Evolutionary conservation across 768 basidiomycete species (phyloP), one percentile per base, ranked within the genome.

Genomic region (Amanita fuliginea): DNA sequence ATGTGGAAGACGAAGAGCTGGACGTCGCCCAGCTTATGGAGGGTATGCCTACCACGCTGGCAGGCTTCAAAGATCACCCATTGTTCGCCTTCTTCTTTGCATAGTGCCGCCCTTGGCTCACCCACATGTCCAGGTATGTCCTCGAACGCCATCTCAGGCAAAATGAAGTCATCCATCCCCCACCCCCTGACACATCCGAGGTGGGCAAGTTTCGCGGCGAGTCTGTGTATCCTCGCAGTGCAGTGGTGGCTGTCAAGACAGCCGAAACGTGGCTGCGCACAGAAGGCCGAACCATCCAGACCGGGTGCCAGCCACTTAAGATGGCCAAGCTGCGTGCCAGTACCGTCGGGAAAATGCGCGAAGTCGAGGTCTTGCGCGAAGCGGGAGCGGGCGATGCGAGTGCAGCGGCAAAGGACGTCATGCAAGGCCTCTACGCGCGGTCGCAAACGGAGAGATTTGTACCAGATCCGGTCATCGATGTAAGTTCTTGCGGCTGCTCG

Each of bases 1-100:
- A 95, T 55, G 62, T 87, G 5, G 96, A 99, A 66, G 92, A 97
- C 57, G 86, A 88, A 21, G 91, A 96, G 64, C 69, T 99, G 19
- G 73, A 86, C 52, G 69, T 69, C 0, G 78, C 79, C 52, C 86
- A 90, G 60, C 63, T 87, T 61, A 82, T 75, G 42, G 94, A 95
- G 66, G 91, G 85, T 21, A 96, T 99, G 92, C 96, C 96, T 0
- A 83, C 81, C 14, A 83, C 85, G 9, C 74, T 98, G 48, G 71
- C 76, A 24, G 96, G 92, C 1, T 98, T 98, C 77, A 97, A 98
- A 63, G 85, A 90, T 58, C 96, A 99, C 66, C 92, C 94, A 4
- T 60, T 95, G 85, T 95, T 58, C 45, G 82, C 64, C 40, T 34
- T 33, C 16, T 19, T 30, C 30, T 19, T 2, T 33, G 11, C 8